Percentiles rank a stretch among this genome's conserved stretches.
phyloP scores from a whole-genome alignment of 1,139 yeast species.

The Zygosaccharomyces pseudobailii region DNA sequence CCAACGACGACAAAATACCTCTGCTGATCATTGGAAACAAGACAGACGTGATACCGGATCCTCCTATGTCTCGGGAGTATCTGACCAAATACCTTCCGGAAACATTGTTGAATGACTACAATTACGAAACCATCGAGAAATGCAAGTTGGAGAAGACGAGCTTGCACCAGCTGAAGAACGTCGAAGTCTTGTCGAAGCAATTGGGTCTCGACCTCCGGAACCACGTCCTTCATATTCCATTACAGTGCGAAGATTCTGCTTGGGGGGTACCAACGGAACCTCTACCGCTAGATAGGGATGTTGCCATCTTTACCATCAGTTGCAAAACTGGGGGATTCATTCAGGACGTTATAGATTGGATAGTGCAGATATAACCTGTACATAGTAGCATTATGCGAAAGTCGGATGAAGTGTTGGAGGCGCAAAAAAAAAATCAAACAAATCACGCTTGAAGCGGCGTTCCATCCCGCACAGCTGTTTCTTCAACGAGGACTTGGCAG shows the following conservation, averaged over 20 bases:
- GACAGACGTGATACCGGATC: slow-evolving; percentile 17
- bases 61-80: background rate
- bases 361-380: slow-evolving; percentile 13
- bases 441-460: background rate
- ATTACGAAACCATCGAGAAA: slow-evolving; percentile 17
- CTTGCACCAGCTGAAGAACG: slow-evolving; percentile 16
- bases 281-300: slow-evolving; percentile 18
- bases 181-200: slow-evolving; percentile 19
- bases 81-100: slow-evolving; percentile 8
- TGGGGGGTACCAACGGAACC: slow-evolving; percentile 5
- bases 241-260: slow-evolving; percentile 2
- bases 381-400: background rate
- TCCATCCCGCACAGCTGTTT: background rate
- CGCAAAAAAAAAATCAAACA: background rate
- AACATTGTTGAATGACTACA: slow-evolving; percentile 17
- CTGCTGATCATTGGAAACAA: slow-evolving; percentile 22
- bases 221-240: slow-evolving; percentile 16
- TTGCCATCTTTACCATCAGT: slow-evolving; percentile 21
- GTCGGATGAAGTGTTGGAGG: background rate
- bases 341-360: slow-evolving; percentile 19
- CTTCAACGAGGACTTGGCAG: background rate
- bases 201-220: slow-evolving; percentile 20
- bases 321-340: slow-evolving; percentile 20
- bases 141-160: slow-evolving; percentile 15
- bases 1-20: slow-evolving; percentile 19